Evolutionary conservation across 176 grass and related monocot species (phyloP).

Genomic region (Luzula sylvatica): DNA sequence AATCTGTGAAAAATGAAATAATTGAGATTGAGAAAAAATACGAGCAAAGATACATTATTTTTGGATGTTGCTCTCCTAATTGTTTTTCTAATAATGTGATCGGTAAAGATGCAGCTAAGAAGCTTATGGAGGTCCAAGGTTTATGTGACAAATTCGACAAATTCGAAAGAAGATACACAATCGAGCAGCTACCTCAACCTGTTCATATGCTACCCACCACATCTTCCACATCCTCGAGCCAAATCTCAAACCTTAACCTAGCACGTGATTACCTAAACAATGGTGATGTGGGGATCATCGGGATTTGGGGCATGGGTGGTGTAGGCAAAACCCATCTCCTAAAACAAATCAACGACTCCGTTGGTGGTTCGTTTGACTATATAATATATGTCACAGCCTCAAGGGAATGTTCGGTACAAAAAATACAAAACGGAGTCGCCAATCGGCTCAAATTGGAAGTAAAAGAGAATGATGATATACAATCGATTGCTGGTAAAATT

Average conservation of each 20-base stretch:
- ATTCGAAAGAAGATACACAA: not conserved
- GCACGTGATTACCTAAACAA: slow-evolving; percentile 7
- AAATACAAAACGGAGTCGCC: too few species aligned
- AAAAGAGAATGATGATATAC: too few species aligned
- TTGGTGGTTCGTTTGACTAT: slow-evolving; percentile 23
- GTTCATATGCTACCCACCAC: not conserved
- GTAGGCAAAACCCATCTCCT: slow-evolving; percentile 31
- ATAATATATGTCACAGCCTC: too few species aligned
- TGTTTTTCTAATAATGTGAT: not conserved
- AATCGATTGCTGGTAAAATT: slow-evolving; percentile 10
- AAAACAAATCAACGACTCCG: slow-evolving; percentile 25
- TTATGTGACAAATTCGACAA: not conserved
- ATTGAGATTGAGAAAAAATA: not conserved
- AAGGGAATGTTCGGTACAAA: too few species aligned
- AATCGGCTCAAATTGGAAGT: too few species aligned
- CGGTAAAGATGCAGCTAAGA: not conserved
- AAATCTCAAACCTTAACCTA: not conserved
- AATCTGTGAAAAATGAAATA: not conserved
- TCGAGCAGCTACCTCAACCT: not conserved
- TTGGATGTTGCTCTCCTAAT: not conserved
- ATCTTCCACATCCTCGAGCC: not conserved
- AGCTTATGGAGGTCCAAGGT: not conserved
- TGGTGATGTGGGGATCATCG: slow-evolving; percentile 13
- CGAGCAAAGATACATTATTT: not conserved
- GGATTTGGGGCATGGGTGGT: slow-evolving; percentile 22